Percentiles rank a stretch among this genome's conserved stretches.
These are phyloP conservation scores for Phytophthora aleatoria DNA, from an alignment of 352 stramenopile species.

Conservation along the genomic window DNA sequence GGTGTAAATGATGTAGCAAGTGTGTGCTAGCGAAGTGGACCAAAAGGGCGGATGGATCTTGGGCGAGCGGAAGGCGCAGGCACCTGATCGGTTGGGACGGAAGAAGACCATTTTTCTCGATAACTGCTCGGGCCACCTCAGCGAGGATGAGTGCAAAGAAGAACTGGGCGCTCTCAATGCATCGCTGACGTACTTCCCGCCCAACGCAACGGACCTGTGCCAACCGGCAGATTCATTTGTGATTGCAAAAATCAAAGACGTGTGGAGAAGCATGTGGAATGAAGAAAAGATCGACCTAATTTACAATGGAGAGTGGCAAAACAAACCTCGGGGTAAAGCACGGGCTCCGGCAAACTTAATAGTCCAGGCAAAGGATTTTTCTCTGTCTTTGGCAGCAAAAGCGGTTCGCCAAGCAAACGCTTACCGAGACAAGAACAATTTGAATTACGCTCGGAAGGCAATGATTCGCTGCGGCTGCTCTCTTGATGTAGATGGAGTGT, in stretches of 20 bases:
- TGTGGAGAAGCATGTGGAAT: background rate
- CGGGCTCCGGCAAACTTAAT: background rate
- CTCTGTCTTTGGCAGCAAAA: background rate
- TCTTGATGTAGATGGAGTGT: background rate
- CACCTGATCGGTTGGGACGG: background rate
- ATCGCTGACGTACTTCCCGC: background rate
- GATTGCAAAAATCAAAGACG: background rate
- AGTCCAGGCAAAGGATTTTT: background rate
- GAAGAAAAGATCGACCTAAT: background rate
- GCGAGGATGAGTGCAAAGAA: background rate
- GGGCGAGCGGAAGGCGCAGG: background rate
- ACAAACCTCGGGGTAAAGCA: background rate
- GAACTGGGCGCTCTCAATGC: background rate
- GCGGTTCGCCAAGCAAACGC: background rate
- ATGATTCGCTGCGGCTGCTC: background rate
- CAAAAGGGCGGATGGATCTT: conserved; percentile 1
- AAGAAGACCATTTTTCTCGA: background rate
- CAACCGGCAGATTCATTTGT: background rate
- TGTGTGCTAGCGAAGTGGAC: background rate
- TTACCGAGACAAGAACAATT: background rate
- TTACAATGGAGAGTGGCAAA: background rate
- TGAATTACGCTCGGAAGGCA: background rate
- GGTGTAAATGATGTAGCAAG: background rate
- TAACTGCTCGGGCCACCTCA: background rate
- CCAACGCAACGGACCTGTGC: background rate